Evolutionary conservation across 176 grass and related monocot genomes (phyloP), one percentile per base, ranked within the genome.

Genomic region (Pontederia crassipes): DNA sequence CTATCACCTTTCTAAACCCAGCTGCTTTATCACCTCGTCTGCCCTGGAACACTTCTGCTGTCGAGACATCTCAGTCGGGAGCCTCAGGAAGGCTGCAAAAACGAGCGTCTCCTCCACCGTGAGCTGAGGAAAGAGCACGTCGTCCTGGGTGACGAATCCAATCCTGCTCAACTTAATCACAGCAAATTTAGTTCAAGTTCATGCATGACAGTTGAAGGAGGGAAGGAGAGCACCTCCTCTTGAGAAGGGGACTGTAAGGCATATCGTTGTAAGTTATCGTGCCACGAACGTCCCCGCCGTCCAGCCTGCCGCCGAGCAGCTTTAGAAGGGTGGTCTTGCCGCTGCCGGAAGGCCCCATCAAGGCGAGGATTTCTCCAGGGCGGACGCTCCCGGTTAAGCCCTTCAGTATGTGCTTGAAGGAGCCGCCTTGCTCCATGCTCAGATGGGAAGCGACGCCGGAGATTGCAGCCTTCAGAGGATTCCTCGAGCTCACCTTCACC

Each of bases 291-390:
- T 73, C 74, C 29, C 90, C 84, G 16, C 67, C 80, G 9, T 82
- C 79, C 75, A 78, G 64, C 67, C 90, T 83, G 40, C 89, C 85
- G 13, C 85, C 89, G 10, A 95, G 79, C 72, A 86, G 78, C 79
- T 95, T 89, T 46, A 95, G 74, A 72, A 89, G 52, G 61, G 90
- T 95, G 65, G 86, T 95, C 79, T 95, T 95, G 58, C 86, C 90
- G n/a, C 90, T 95, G 59, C 90, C 86, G 40, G 90, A 89, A 9
- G 90, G 90, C 16, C 90, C 90, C 90, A 95, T 89, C 47, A 95
- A 72, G 10, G 90, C 90, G 49, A 95, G 68, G 75, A 95, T 86
- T 74, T 95, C 80, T 51, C 86, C 90, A 45, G 90, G 80, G 14
- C 85, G 78, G 10, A 95, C 86, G 56, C 76, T 95, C 55, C 90